phyloP scores from a whole-genome alignment of 2,329 filamentous ascomycete species.

The Cladophialophora carrionii region DNA sequence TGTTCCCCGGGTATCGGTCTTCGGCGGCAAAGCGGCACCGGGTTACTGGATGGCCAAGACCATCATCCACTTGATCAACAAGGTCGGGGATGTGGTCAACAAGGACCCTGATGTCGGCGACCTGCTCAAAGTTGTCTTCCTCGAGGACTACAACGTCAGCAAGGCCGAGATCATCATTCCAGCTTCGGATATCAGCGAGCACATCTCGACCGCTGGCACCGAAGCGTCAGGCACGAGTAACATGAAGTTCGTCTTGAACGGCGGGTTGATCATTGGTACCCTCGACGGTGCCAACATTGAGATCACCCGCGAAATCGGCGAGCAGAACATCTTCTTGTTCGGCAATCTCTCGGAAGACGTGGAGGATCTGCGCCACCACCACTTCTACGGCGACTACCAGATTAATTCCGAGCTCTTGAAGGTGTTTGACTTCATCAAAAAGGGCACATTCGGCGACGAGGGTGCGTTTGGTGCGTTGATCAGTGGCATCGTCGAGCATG shows the following conservation, averaged over 20 bases:
- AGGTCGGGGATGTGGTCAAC: constrained; percentile 87
- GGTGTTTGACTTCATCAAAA: constrained; percentile 83
- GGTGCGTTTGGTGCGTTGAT: constrained; percentile 80
- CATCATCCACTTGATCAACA: constrained; percentile 95
- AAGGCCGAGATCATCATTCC: constrained; percentile 97
- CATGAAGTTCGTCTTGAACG: constrained; percentile 99
- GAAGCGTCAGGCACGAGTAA: constrained; percentile 89
- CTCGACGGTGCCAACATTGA: constrained; percentile 98
- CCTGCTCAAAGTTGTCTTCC: constrained; percentile 92
- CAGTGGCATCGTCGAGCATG: constrained; percentile 83
- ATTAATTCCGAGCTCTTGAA: constrained; percentile 75
- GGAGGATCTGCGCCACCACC: constrained; percentile 87
- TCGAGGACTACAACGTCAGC: constrained; percentile 99
- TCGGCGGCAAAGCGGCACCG: constrained; percentile 95
- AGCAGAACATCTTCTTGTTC: constrained; percentile 98
- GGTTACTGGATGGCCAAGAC: constrained; percentile 99
- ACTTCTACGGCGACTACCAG: constrained; percentile 78
- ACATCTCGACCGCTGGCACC: constrained; percentile 96
- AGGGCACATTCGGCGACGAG: constrained; percentile 77
- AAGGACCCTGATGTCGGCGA: constrained; percentile 90
- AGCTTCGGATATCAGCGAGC: constrained; percentile 94
- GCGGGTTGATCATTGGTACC: constrained; percentile 94
- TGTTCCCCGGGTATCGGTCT: constrained; percentile 87
- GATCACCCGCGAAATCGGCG: constrained; percentile 94
- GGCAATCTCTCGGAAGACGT: constrained; percentile 95